phyloP scores from a whole-genome alignment of 306 rosid genomes.

The Benincasa hispida region DNA sequence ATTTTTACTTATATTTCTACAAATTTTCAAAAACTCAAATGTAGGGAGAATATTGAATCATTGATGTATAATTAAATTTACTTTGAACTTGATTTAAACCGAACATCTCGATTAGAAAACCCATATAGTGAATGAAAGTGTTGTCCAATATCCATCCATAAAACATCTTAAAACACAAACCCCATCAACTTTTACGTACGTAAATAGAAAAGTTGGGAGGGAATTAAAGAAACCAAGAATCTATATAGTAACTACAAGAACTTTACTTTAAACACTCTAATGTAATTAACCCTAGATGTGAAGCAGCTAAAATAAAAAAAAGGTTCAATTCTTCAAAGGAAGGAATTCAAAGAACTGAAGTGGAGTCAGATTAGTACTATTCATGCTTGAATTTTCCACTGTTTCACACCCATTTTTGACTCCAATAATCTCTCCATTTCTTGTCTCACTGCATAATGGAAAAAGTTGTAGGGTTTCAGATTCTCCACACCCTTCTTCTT shows the following conservation, averaged over 20 bases:
- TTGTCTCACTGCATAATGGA: constrained; percentile 40
- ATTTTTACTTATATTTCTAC: too few relatives aligned
- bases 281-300: neutral
- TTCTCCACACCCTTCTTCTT: constrained; percentile 14
- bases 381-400: constrained; percentile 26
- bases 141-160: neutral
- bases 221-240: neutral
- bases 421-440: constrained; percentile 12
- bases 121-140: neutral
- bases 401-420: constrained; percentile 28
- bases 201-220: neutral
- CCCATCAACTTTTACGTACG: neutral
- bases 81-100: too few relatives aligned
- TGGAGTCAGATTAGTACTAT: constrained; percentile 23
- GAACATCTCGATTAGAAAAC: too few relatives aligned
- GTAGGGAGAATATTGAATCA: too few relatives aligned
- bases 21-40: too few relatives aligned
- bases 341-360: constrained; percentile 68
- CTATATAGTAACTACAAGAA: neutral
- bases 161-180: neutral
- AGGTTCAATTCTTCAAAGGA: constrained; percentile 38
- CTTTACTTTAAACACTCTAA: neutral
- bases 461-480: constrained; percentile 84
- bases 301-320: too few relatives aligned
- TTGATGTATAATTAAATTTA: too few relatives aligned